Evolutionary conservation across 306 rosid species (phyloP).

Genomic region (Trifolium fragiferum): DNA sequence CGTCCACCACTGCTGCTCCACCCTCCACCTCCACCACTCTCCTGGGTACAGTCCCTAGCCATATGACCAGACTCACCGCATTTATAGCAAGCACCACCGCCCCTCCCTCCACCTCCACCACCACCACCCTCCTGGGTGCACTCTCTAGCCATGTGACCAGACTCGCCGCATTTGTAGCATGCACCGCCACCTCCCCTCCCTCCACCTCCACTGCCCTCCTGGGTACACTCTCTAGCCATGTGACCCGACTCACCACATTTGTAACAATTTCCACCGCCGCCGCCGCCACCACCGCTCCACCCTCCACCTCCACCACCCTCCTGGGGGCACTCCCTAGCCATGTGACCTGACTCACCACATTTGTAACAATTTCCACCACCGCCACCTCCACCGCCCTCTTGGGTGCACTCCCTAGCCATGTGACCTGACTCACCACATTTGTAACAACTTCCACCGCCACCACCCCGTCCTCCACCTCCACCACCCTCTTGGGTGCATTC

Average conservation of each 20-base stretch:
- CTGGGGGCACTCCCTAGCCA: slow-evolving; percentile 1
- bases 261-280: background rate
- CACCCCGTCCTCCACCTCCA: background rate
- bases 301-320: slow-evolving; percentile 14
- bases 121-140: slow-evolving; percentile 15
- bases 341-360: slow-evolving; percentile 4
- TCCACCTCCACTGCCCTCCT: background rate
- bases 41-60: slow-evolving; percentile 20
- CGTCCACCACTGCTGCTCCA: slow-evolving; percentile 35
- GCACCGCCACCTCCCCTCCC: background rate
- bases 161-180: slow-evolving; percentile 13
- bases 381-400: background rate
- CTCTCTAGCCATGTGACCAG: slow-evolving; percentile 15
- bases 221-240: slow-evolving; percentile 14
- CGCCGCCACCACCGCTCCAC: background rate
- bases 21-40: slow-evolving; percentile 22
- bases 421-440: slow-evolving; percentile 14
- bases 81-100: slow-evolving; percentile 1
- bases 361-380: background rate
- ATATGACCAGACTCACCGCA: slow-evolving; percentile 22
- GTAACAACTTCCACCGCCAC: slow-evolving; percentile 2
- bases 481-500: slow-evolving; percentile 9
- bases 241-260: slow-evolving; percentile 11
- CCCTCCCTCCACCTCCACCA: slow-evolving; percentile 11
- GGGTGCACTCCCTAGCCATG: slow-evolving; percentile 14